Evolutionary conservation across 441 rosid genomes (phyloP).

Genomic region (Pelargonium fulgidum): DNA sequence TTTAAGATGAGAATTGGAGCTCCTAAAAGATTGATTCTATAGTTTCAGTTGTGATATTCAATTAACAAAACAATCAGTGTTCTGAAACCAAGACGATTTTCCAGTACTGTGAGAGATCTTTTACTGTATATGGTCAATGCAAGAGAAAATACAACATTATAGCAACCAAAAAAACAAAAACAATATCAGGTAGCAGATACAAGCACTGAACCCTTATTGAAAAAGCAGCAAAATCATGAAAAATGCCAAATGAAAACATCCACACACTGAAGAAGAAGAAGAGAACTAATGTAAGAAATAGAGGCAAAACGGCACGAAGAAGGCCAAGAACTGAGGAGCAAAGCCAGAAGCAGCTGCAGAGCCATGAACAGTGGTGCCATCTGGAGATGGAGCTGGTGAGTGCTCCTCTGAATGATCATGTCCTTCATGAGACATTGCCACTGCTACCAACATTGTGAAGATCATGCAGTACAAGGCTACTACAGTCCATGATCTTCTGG

Average conservation of each 20-base stretch:
- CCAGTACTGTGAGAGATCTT: too few relatives aligned
- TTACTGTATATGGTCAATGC: too few relatives aligned
- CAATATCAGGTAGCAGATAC: not conserved
- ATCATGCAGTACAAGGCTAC: not conserved
- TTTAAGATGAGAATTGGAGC: too few relatives aligned
- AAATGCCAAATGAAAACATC: not conserved
- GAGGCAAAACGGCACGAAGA: not conserved
- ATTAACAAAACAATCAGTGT: too few relatives aligned
- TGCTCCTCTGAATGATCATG: not conserved
- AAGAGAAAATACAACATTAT: too few relatives aligned
- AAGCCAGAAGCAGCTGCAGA: not conserved
- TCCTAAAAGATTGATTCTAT: too few relatives aligned
- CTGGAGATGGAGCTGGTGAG: not conserved
- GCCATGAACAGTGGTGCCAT: not conserved
- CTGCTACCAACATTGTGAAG: not conserved
- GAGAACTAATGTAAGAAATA: not conserved
- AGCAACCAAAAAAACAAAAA: too few relatives aligned
- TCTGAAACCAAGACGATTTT: too few relatives aligned
- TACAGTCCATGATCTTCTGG: not conserved
- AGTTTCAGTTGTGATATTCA: too few relatives aligned
- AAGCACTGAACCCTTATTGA: not conserved
- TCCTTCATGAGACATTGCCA: not conserved
- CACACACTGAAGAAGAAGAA: not conserved
- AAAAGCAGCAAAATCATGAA: not conserved
- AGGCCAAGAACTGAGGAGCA: conserved; percentile 1